phyloP scores from a whole-genome alignment of 306 rosid species.

The Coriaria nepalensis region DNA sequence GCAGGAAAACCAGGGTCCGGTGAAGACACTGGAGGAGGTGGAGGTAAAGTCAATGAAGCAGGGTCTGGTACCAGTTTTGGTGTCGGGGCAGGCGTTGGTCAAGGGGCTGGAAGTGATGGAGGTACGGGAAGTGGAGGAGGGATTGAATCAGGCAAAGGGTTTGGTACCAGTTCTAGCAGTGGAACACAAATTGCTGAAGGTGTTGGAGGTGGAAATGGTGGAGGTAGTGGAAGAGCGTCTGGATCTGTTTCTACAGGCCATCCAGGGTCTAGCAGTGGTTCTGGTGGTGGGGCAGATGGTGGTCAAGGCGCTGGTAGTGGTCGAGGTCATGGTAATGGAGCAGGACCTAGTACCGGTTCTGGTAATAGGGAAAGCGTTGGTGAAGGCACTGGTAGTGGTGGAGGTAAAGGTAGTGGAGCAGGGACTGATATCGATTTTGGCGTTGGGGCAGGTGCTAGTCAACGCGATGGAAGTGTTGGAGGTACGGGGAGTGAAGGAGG shows the following conservation, averaged over 20 bases:
- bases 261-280: too few species aligned
- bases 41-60: too few species aligned
- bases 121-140: constrained; percentile 35
- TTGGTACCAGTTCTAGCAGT: too few species aligned
- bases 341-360: background rate
- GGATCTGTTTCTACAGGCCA: too few species aligned
- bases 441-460: constrained; percentile 10
- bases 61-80: too few species aligned
- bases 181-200: background rate
- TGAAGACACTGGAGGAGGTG: too few species aligned
- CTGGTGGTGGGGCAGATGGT: constrained; percentile 24
- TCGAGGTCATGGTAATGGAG: constrained; percentile 28
- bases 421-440: too few species aligned
- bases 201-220: constrained; percentile 23
- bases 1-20: too few species aligned
- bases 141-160: too few species aligned
- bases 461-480: constrained; percentile 31
- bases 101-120: constrained; percentile 1
- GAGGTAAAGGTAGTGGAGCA: constrained; percentile 35
- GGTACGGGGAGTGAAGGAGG: constrained; percentile 47
- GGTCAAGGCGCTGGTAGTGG: constrained; percentile 43
- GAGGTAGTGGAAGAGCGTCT: constrained; percentile 9
- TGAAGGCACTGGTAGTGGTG: constrained; percentile 30
- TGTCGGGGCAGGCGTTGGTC: background rate
- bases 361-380: constrained; percentile 20